Evolutionary conservation across 257 asterid species (phyloP), one percentile per base, ranked within the genome.

Genomic region (Capsicum rhomboideum): DNA sequence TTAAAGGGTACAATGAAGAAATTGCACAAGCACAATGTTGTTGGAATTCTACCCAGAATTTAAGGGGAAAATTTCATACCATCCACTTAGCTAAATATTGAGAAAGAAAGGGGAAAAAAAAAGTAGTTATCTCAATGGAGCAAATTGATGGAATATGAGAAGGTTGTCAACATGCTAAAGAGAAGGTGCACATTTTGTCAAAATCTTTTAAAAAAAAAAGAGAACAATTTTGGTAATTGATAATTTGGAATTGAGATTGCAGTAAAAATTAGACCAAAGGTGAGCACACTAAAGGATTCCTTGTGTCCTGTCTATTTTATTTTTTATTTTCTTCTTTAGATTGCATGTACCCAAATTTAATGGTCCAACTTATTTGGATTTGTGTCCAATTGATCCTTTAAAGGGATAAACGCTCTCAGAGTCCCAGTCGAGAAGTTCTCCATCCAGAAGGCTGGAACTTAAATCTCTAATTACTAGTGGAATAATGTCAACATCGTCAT

Each of bases 71-170:
- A 34, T 34, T 34, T 4, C 40, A 34, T 2, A 34, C 40, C 40
- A 34, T 34, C 58, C 7, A 72, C n/a, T 72, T 2, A 6, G 2
- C 17, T 71, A 12, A 40, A 72, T 42, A 71, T 72, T 69, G 42
- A 68, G 21, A 34, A 9, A 68, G 14, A 68, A 42, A 8, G 58
- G 10, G 78, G 52, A 26, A 13, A 72, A 34, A 55, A 13, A 4
- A 28, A 31, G 8, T 42, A 10, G 59, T 75, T 23, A 74, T 75
- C 18, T 28, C 37, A 75, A 20, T 58, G 52, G 34, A 56, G 28
- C 75, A 83, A 75, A 83, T 46, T 50, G 21, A 42, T n/a, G 31
- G 78, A 61, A 77, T 12, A 61, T 77, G 67, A 77, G 46, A 83
- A 75, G 37, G 55, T 55, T 21, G 37, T 26, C 10, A 83, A 83